Conservation (phyloP, 352 stramenopile genomes). For the Pythium scleroteichum region DNA sequence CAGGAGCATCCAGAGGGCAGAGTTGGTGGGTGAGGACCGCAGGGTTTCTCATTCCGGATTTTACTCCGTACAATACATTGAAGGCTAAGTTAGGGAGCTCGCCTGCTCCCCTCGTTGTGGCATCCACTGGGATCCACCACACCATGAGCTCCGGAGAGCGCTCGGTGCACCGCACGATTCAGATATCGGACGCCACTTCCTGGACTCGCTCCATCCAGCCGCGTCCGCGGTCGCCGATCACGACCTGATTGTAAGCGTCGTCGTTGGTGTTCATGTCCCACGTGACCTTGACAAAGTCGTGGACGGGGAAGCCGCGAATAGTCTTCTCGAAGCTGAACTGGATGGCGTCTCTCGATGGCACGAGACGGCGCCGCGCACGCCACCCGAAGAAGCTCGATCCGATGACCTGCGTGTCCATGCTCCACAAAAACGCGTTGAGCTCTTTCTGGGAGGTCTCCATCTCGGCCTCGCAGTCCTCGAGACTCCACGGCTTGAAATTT, state of each 20-base stretch:
- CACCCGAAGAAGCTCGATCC: not conserved
- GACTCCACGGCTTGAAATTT: not conserved
- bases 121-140: too few relatives aligned
- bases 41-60: not conserved
- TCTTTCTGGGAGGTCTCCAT: conserved; percentile 4
- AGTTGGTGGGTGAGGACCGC: not conserved
- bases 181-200: not conserved
- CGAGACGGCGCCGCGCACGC: not conserved
- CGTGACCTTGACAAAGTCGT: too few relatives aligned
- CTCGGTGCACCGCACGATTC: not conserved
- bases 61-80: not conserved
- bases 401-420: not conserved
- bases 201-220: not conserved
- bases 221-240: not conserved
- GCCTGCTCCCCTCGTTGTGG: not conserved
- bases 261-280: not conserved
- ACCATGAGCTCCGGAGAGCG: not conserved
- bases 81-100: conserved; percentile 1
- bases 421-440: conserved; percentile 4
- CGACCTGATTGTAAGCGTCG: not conserved
- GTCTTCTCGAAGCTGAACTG: too few relatives aligned
- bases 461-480: not conserved
- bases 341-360: too few relatives aligned
- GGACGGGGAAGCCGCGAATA: too few relatives aligned
- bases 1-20: too few relatives aligned